These are phyloP conservation scores for Aspergillus cristatus DNA, from an alignment of 495 filamentous ascomycete species.

Conservation along the genomic window DNA sequence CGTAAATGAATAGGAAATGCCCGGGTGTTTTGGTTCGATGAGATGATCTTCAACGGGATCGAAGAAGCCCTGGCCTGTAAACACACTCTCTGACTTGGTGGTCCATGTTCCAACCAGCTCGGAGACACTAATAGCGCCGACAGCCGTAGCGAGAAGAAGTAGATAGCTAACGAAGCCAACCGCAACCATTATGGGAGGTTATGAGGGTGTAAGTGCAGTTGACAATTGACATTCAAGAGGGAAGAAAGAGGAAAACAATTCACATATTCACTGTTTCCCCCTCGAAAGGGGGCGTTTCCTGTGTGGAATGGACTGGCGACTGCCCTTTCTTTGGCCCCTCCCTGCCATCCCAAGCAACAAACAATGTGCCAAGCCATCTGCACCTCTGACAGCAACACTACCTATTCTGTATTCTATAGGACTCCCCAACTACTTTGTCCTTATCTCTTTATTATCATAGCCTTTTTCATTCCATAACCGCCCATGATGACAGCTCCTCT, in stretches of 20 bases:
- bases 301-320: not conserved
- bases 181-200: constrained; percentile 12
- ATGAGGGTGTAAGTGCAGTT: too few relatives aligned
- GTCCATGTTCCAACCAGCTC: constrained; percentile 68
- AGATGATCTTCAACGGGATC: constrained; percentile 60
- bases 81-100: constrained; percentile 60
- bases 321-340: not conserved
- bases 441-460: too few relatives aligned
- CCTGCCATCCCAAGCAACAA: constrained; percentile 2
- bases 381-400: too few relatives aligned
- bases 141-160: constrained; percentile 17
- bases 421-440: too few relatives aligned
- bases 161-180: constrained; percentile 7
- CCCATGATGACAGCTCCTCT: constrained; percentile 37
- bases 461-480: too few relatives aligned
- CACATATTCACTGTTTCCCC: not conserved
- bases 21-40: constrained; percentile 59
- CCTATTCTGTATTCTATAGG: too few relatives aligned
- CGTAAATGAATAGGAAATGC: constrained; percentile 78
- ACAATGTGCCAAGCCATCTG: constrained; percentile 1
- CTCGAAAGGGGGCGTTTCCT: constrained; percentile 5
- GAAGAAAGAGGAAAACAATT: not conserved
- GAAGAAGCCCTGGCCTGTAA: constrained; percentile 75
- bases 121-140: constrained; percentile 23
- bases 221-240: too few relatives aligned